Base-by-base conservation (phyloP, 352 stramenopile genomes). In the Phytophthora vignae region DNA sequence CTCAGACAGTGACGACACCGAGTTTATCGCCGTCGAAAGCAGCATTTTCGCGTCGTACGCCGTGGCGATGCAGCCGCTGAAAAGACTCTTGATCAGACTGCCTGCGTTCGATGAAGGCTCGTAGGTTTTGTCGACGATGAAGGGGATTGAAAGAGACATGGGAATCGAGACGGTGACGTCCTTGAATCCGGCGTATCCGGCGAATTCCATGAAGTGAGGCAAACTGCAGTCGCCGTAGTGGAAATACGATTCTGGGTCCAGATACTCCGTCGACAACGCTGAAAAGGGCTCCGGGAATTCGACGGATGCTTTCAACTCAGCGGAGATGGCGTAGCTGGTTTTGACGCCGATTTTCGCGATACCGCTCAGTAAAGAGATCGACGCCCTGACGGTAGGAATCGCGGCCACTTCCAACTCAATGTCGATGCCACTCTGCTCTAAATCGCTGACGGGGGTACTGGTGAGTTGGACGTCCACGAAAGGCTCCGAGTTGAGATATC, bases 371-470 rank as follows among this genome's bases (percentile, higher is more conserved):
- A 55, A 17, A 31, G 12, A 33, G 22, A 55, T 2, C 4, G 49
- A 55, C 11, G 49, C 49, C 49, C 6, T 55, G 12, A 55, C 49
- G 7, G 53, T 44, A 11, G 53, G 53, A 25, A 59, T 59, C 5
- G 25, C 15, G 6, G 33, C 53, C 10, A 59, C 25, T 17, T 59
- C 27, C 7, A 59, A 5, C 9, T 38, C 53, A 14, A 59, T 59
- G 27, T 38, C 53, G 17, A 59, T 40, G 5, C 53, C 29, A 22
- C 12, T 59, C 17, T 59, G 53, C 9, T 15, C 29, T 29, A 59
- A n/a, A 22, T 44, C 27, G 14, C 22, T 27, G 15, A 27, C 22
- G 53, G 27, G 12, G 4, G 14, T 19, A 15, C 27, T 46, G 12
- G 27, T 59, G 12, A 59, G 22, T 14, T 44, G 25, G 14, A 59